Evolutionary conservation across 2,329 filamentous ascomycete species (phyloP).

Genomic region (Aspergillus udagawae): DNA sequence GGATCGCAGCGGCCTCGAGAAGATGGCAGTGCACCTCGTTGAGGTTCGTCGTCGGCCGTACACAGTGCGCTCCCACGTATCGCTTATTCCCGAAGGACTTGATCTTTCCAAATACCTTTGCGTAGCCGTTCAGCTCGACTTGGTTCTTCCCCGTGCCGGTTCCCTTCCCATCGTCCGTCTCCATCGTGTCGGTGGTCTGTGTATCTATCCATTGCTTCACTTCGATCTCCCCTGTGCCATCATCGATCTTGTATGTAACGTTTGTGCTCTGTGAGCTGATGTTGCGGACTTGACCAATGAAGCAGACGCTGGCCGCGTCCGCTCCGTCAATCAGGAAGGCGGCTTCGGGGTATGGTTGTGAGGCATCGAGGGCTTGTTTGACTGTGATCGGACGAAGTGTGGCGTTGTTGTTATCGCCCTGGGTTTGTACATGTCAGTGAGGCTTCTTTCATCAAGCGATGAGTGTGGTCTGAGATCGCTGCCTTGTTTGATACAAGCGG

Average conservation of each 20-base stretch:
- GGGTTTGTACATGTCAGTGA: constrained; percentile 1
- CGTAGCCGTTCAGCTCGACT: constrained; percentile 71
- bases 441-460: not conserved
- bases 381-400: constrained; percentile 90
- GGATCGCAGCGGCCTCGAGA: constrained; percentile 82
- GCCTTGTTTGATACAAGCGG: not conserved
- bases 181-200: constrained; percentile 41
- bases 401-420: constrained; percentile 63
- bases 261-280: constrained; percentile 85
- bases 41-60: constrained; percentile 75
- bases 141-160: constrained; percentile 49
- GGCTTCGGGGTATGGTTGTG: constrained; percentile 68
- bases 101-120: constrained; percentile 79
- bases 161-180: constrained; percentile 38
- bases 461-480: not conserved
- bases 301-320: constrained; percentile 70
- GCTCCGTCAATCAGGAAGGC: constrained; percentile 80
- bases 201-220: constrained; percentile 52
- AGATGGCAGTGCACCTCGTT: constrained; percentile 94
- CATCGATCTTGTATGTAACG: constrained; percentile 87
- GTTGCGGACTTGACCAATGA: constrained; percentile 86
- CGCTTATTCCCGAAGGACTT: constrained; percentile 81
- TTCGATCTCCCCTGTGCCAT: constrained; percentile 89
- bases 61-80: constrained; percentile 73
- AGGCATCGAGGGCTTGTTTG: constrained; percentile 84